Conservation (phyloP, 1,284 basidiomycete species). For the Mycosarcoma maydis region DNA sequence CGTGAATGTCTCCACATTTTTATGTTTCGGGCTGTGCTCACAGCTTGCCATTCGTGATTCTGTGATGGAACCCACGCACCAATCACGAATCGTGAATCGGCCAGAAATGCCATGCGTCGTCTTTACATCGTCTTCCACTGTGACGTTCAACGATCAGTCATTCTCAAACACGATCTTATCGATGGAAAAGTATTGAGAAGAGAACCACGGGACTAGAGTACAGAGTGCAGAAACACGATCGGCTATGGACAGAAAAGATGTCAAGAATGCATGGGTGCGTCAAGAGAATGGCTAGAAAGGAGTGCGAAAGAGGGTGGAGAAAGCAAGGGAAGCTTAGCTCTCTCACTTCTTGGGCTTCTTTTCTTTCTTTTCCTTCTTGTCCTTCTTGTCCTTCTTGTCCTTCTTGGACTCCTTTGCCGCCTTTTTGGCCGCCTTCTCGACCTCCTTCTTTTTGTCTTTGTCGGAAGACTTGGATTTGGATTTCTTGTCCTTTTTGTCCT, state of each 20-base stretch:
- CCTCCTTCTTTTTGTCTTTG: constrained; percentile 52
- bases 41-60: too few species aligned
- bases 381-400: constrained; percentile 54
- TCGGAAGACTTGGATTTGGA: constrained; percentile 61
- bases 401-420: constrained; percentile 54
- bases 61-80: too few species aligned
- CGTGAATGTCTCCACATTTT: too few species aligned
- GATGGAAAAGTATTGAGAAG: not conserved
- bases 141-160: too few species aligned
- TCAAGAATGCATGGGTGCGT: not conserved
- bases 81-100: too few species aligned
- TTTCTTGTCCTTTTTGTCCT: constrained; percentile 77
- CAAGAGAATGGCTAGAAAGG: not conserved
- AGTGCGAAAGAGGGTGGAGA: too few species aligned
- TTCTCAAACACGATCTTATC: too few species aligned
- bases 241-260: constrained; percentile 14
- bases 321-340: not conserved
- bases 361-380: constrained; percentile 48
- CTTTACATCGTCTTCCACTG: too few species aligned
- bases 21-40: too few species aligned
- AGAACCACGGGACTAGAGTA: constrained; percentile 28
- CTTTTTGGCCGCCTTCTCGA: constrained; percentile 62
- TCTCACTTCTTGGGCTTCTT: constrained; percentile 34
- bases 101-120: too few species aligned
- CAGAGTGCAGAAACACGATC: constrained; percentile 8